Evolutionary conservation across 805 yeast species (phyloP), one percentile per base, ranked within the genome.

Genomic region (Candida ulmi): DNA sequence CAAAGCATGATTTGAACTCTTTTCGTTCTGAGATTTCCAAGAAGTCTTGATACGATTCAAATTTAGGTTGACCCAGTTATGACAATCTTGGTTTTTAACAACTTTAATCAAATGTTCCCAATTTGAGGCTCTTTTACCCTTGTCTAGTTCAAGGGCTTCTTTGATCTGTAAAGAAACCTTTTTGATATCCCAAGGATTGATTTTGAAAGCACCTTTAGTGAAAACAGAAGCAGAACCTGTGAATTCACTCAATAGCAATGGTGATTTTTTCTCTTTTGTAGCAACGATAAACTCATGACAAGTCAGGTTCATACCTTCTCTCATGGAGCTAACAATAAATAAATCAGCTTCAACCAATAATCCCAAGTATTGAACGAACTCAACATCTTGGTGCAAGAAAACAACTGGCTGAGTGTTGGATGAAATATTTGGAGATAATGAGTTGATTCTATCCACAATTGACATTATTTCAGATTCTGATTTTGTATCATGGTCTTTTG

Each of bases 221-320:
- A 93, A 67, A 6, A 91, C 77, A 5, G 83, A 72, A 0, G 98
- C 95, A 11, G 96, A 85, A 2, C 99, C 99, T 1, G 96, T 88
- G 52, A 93, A 93, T 60, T 93, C 99, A 29, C 95, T 85, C 40
- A 93, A 62, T 34, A 93, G 73, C 45, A 91, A 70, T 2, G 96
- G 96, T 0, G 96, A 83, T 47, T 83, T 80, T 43, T 76, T 76
- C 31, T 74, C 77, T 17, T 69, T 63, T 1, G 93, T 76, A 19
- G 95, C 85, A 40, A 81, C 82, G 31, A 88, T 74, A 58, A 83
- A 93, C 59, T 93, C 99, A 57, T 93, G 99, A 51, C 96, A 91
- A 0, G 98, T 90, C 55, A 93, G 69, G 53, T 93, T 93, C 88
- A 93, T 85, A 19, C 99, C 99, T 61, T 93, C 99, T 57, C 99